These are phyloP conservation scores for Peronospora belbahrii DNA, from an alignment of 352 stramenopile species.

Conservation along the genomic window DNA sequence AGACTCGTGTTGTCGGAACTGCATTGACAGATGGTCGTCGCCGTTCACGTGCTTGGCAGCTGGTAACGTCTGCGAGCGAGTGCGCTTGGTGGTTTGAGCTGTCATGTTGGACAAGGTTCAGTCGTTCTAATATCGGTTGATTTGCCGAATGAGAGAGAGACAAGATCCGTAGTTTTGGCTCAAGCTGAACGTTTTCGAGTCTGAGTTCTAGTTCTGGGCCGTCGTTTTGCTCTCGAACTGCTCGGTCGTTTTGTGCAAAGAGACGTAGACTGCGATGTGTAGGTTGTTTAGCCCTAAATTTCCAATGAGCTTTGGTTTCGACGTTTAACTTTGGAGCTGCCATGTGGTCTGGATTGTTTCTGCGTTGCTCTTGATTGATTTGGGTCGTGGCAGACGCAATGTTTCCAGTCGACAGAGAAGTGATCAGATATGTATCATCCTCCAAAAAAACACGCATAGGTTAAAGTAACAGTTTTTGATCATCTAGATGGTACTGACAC, in stretches of 20 bases:
- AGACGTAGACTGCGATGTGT: conserved; percentile 18
- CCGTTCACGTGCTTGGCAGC: conserved; percentile 11
- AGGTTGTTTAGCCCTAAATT: not conserved
- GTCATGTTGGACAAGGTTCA: conserved; percentile 12
- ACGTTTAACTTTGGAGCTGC: not conserved
- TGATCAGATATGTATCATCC: too few species aligned
- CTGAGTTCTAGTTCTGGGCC: conserved; percentile 1
- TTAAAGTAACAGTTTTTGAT: too few species aligned
- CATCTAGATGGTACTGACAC: too few species aligned
- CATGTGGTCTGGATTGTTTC: conserved; percentile 31
- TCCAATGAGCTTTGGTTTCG: not conserved
- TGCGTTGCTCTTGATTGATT: conserved; percentile 23
- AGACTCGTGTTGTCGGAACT: conserved; percentile 1
- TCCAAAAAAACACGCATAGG: too few species aligned
- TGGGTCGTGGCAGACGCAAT: conserved; percentile 6
- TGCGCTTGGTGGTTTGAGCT: conserved; percentile 15
- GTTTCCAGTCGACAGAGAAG: conserved; percentile 2
- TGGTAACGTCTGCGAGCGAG: conserved; percentile 18
- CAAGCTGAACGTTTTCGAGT: not conserved
- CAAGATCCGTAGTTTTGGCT: not conserved
- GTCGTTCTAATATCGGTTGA: conserved; percentile 1
- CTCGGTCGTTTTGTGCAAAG: conserved; percentile 25
- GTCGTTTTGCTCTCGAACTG: conserved; percentile 9
- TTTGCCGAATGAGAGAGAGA: conserved; percentile 7
- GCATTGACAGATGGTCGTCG: conserved; percentile 14